These are phyloP conservation scores for Mrakia frigida DNA, from an alignment of 768 basidiomycete genomes.

Conservation along the genomic window DNA sequence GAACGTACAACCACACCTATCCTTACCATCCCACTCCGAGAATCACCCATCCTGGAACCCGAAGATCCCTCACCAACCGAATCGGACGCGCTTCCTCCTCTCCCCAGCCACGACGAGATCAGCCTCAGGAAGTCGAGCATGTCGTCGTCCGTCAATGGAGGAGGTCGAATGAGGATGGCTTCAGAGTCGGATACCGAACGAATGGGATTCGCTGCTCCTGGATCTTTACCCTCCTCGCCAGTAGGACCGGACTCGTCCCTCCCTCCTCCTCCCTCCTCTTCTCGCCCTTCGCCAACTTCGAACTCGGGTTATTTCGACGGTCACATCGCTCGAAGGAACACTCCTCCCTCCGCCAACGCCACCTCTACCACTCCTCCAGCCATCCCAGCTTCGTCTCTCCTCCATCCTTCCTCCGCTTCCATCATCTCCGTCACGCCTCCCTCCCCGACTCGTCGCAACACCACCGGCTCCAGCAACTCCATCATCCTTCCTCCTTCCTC, in stretches of 20 bases:
- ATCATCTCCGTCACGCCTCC: not conserved
- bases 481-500: not conserved
- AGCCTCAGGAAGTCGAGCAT: constrained; percentile 17
- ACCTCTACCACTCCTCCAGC: not conserved
- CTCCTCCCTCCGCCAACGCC: not conserved
- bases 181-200: not conserved
- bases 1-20: not conserved
- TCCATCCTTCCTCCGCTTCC: constrained; percentile 18
- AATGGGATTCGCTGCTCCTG: constrained; percentile 6
- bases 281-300: not conserved
- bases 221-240: not conserved
- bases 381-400: not conserved
- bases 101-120: constrained; percentile 11
- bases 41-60: not conserved
- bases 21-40: not conserved
- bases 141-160: not conserved
- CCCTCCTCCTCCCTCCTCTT: not conserved
- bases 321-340: not conserved
- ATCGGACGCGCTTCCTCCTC: constrained; percentile 18
- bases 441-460: constrained; percentile 6
- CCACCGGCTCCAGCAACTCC: not conserved
- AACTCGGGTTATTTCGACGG: not conserved
- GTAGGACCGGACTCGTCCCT: not conserved
- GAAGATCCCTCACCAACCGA: not conserved
- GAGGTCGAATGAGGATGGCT: constrained; percentile 3